These are phyloP conservation scores for Solanum medicagineum DNA, from an alignment of 257 asterid species.

Conservation along the genomic window DNA sequence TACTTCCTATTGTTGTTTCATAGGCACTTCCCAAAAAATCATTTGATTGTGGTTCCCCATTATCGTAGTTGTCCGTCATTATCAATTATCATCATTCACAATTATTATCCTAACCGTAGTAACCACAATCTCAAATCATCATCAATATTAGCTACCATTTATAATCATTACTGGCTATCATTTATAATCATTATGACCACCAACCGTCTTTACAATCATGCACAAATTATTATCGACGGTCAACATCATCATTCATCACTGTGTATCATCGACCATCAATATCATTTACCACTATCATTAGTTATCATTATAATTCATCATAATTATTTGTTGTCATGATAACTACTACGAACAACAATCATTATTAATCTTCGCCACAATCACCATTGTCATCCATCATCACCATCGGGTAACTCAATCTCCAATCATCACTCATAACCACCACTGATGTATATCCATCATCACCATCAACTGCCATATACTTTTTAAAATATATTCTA, in stretches of 20 bases:
- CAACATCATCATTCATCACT: not conserved
- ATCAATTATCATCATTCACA: too few relatives aligned
- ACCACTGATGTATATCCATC: too few relatives aligned
- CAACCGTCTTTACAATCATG: not conserved
- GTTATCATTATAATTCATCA: not conserved
- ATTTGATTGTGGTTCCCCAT: too few relatives aligned
- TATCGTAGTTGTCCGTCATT: too few relatives aligned
- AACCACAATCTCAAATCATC: too few relatives aligned
- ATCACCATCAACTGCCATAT: not conserved
- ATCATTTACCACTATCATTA: not conserved
- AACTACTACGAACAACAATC: not conserved
- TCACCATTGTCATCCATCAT: not conserved
- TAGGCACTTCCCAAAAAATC: too few relatives aligned
- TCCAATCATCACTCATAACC: not conserved
- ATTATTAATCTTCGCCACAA: not conserved
- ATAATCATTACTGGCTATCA: not conserved
- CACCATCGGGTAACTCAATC: not conserved
- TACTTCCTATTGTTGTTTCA: too few relatives aligned
- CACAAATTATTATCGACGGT: not conserved
- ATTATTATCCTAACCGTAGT: too few relatives aligned
- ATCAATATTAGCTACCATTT: accelerated
- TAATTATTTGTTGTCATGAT: not conserved
- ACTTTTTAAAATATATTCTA: not conserved
- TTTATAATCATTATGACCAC: not conserved
- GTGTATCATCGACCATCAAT: not conserved